Evolutionary conservation across 345 rosid genomes (phyloP).

Genomic region (Sonneratia caseolaris): DNA sequence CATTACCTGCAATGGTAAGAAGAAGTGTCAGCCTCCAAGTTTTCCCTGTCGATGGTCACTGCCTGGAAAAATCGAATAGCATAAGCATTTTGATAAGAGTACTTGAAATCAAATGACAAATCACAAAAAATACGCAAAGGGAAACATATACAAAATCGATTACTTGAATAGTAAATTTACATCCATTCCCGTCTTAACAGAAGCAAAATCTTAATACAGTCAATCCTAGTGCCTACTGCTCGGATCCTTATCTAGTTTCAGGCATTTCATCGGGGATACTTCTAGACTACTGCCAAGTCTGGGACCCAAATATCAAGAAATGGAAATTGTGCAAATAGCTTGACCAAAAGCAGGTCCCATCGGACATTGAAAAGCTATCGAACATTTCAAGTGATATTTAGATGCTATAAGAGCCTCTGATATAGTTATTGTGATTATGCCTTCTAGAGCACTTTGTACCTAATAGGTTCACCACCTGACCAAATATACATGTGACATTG

Average conservation of each 20-base stretch:
- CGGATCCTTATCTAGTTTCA: not conserved
- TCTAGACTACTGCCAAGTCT: not conserved
- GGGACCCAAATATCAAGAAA: not conserved
- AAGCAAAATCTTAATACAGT: not conserved
- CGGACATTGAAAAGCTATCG: not conserved
- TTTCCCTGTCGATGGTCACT: slow-evolving; percentile 39
- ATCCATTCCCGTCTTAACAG: not conserved
- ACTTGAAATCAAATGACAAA: not conserved
- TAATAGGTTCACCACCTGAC: not conserved
- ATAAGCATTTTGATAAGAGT: not conserved
- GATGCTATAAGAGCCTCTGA: not conserved
- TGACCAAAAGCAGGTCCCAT: not conserved
- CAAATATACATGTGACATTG: not conserved
- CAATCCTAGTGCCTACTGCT: not conserved
- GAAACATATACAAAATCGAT: not conserved
- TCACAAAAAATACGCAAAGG: not conserved
- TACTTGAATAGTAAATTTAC: not conserved
- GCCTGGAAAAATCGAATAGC: slow-evolving; percentile 26
- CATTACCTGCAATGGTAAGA: slow-evolving; percentile 81
- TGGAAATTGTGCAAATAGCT: not conserved
- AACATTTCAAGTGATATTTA: not conserved
- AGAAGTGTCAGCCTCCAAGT: slow-evolving; percentile 61
- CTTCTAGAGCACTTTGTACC: not conserved
- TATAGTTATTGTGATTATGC: not conserved
- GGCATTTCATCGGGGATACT: not conserved